Evolutionary conservation across 164 flowering plant species (phyloP).

Genomic region (Cinnamomum chago): DNA sequence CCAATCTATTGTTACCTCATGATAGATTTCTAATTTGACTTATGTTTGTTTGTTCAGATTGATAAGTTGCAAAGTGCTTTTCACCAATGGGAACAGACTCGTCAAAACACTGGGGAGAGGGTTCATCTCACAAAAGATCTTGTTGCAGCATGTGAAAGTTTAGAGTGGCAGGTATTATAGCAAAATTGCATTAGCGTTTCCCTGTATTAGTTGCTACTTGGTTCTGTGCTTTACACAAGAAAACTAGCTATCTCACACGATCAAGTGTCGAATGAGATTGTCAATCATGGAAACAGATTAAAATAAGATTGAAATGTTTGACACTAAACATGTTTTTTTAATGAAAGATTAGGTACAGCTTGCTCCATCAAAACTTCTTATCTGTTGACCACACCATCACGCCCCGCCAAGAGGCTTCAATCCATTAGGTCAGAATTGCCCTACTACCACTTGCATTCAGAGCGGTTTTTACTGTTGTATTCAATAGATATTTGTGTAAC

Average conservation of each 20-base stretch:
- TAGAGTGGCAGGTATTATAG: conserved; percentile 78
- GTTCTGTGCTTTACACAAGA: no score
- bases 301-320: no score
- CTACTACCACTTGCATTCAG: neutral
- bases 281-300: no score
- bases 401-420: neutral
- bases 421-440: neutral
- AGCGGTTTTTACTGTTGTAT: neutral
- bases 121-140: conserved; percentile 55
- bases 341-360: neutral
- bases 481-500: no score
- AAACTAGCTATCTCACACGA: neutral
- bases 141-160: conserved; percentile 65
- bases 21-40: neutral
- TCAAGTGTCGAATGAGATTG: no score
- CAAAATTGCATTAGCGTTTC: neutral
- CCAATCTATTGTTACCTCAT: no score
- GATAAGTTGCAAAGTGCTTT: conserved; percentile 67
- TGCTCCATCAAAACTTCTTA: neutral
- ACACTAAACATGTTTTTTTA: no score
- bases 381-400: neutral
- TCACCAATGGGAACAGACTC: conserved; percentile 61
- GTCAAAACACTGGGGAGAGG: conserved; percentile 46
- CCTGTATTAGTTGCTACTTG: neutral
- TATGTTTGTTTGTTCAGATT: conserved; percentile 40